Conservation (phyloP, 768 basidiomycete species). For the Leccinum incarnatum region DNA sequence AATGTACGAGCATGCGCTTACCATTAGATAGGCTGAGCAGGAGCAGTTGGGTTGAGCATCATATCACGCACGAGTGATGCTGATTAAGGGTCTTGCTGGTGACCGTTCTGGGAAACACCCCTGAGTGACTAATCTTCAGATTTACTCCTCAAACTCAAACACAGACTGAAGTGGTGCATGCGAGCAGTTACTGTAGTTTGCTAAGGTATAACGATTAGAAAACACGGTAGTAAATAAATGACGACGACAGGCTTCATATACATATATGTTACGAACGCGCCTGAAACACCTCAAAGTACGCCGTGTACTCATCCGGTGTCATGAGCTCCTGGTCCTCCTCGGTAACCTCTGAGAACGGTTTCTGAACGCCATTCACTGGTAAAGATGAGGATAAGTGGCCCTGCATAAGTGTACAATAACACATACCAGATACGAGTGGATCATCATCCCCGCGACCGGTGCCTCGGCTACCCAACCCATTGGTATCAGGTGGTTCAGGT, state of each 20-base stretch:
- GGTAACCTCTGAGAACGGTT: constrained; percentile 76
- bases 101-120: constrained; percentile 14
- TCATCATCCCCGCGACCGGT: constrained; percentile 40
- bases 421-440: constrained; percentile 66
- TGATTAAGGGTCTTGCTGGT: constrained; percentile 14
- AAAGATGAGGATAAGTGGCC: not conserved
- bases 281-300: constrained; percentile 71
- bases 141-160: not conserved
- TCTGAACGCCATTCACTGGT: constrained; percentile 71
- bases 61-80: not conserved
- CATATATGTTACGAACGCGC: constrained; percentile 31
- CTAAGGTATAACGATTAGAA: constrained; percentile 21
- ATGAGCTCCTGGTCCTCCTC: constrained; percentile 92
- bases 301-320: constrained; percentile 90
- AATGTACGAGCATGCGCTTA: not conserved
- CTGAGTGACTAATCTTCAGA: not conserved
- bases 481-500: constrained; percentile 24
- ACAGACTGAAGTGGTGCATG: not conserved
- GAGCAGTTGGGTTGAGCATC: not conserved
- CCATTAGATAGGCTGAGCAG: not conserved
- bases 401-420: constrained; percentile 1
- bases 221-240: constrained; percentile 3
- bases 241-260: not conserved
- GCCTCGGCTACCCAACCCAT: constrained; percentile 3
- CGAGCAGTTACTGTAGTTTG: constrained; percentile 4